Base-by-base conservation (phyloP, 768 basidiomycete species). In the Boletus patriciae region DNA sequence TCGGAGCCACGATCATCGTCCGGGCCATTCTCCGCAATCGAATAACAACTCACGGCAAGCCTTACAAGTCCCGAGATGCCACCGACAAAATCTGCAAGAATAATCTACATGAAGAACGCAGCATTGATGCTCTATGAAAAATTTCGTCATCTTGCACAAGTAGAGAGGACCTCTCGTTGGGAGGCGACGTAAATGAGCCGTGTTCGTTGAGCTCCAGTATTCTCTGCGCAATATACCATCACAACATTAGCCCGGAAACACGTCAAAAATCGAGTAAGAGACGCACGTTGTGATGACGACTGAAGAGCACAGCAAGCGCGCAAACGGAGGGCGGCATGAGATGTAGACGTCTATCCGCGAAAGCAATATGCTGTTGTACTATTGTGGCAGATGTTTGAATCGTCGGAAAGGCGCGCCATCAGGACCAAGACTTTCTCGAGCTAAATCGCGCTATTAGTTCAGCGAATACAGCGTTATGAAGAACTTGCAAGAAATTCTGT, bases 81-180 rank as follows among this genome's bases (percentile, higher is more conserved):
- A 18, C 87, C 88, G 18, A 92, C 85, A 58, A 92, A 92, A 67
- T 90, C 89, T 73, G 65, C 60, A 44, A 90, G 74, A 62, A 90
- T 85, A 36, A 86, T 81, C 58, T 85, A 81, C 80, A 87, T 82
- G 62, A 88, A 87, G 63, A 78, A 86, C 4, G 81, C 86, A 50
- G 84, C 85, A 68, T 92, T 92, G 44, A 91, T 11, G 87, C 78
- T 29, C 86, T 82, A 55, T 88, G 78, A 73, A 89, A 92, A 45
- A 92, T 83, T 62, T 91, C 90, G 48, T 89, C 84, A 52, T 92
- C 90, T 66, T 92, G 90, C 0, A 62, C 70, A 15, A 64, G 63
- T 7, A 72, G 65, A 6, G 70, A 61, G 31, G 54, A 8, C 58
- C 60, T 33, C 45, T 66, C 58, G 10, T 57, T 31, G 2, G 50